These are phyloP conservation scores for Paramecium caudatum DNA, from an alignment of 73 alveolate genomes.

Conservation along the genomic window DNA sequence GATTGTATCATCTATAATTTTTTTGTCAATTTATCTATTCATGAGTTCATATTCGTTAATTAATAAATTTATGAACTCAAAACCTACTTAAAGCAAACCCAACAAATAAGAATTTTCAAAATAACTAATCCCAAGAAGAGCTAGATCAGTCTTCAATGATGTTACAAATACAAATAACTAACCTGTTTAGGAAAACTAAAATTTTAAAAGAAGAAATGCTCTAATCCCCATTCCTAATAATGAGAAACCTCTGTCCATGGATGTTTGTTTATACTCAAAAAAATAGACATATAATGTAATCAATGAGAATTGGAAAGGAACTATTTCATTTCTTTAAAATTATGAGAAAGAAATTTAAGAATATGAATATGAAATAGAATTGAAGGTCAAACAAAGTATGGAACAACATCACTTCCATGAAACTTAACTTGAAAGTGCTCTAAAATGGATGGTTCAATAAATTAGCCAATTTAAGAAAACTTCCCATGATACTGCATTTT, in stretches of 20 bases:
- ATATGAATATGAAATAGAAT: too few species aligned
- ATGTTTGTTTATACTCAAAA: too few species aligned
- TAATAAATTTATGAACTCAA: constrained; percentile 18
- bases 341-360: too few species aligned
- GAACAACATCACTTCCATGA: neutral
- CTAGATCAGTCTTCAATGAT: neutral
- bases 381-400: too few species aligned
- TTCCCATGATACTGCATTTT: neutral
- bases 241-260: too few species aligned
- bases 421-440: neutral
- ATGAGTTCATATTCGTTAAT: neutral
- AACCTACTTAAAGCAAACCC: neutral
- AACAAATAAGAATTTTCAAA: neutral
- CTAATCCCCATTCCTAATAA: neutral
- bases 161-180: neutral
- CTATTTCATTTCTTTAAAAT: too few species aligned
- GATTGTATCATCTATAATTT: neutral
- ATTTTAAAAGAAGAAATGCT: neutral
- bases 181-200: neutral
- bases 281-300: too few species aligned
- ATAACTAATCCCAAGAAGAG: neutral
- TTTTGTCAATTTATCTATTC: neutral
- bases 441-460: neutral
- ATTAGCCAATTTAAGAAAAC: neutral
- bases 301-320: too few species aligned